phyloP scores from a whole-genome alignment of 306 rosid genomes.

The Medicago truncatula region DNA sequence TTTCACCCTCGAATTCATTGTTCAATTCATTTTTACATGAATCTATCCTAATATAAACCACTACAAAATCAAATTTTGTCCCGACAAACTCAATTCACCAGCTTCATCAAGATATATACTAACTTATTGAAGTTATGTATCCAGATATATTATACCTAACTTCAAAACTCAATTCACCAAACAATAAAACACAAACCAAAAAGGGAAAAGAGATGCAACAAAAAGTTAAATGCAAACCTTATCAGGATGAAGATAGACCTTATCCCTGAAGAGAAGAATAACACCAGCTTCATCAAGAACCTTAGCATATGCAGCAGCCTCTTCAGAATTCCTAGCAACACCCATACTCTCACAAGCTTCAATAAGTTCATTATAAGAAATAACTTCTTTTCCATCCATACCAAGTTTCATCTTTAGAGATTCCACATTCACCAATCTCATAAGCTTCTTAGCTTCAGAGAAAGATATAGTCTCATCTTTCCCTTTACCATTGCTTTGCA shows the following conservation, averaged over 20 bases:
- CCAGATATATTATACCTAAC: not conserved
- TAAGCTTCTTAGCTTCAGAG: slow-evolving; percentile 78
- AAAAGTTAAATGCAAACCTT: slow-evolving; percentile 54
- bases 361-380: slow-evolving; percentile 66
- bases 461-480: slow-evolving; percentile 50
- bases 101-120: too few species aligned
- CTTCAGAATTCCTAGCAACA: slow-evolving; percentile 72
- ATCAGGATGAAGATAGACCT: slow-evolving; percentile 92
- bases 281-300: slow-evolving; percentile 94
- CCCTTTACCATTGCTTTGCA: not conserved
- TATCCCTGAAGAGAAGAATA: slow-evolving; percentile 80
- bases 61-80: too few species aligned
- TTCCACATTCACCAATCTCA: slow-evolving; percentile 89
- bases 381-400: slow-evolving; percentile 67
- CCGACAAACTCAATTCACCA: too few species aligned
- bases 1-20: too few species aligned
- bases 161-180: slow-evolving; percentile 6
- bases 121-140: not conserved
- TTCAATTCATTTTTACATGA: too few species aligned
- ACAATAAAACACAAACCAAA: not conserved
- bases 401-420: slow-evolving; percentile 72
- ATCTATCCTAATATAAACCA: too few species aligned
- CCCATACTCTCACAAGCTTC: slow-evolving; percentile 80
- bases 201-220: not conserved
- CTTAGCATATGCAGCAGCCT: slow-evolving; percentile 72